Evolutionary conservation across 345 rosid species (phyloP).

Genomic region (Salix koriyanagi): DNA sequence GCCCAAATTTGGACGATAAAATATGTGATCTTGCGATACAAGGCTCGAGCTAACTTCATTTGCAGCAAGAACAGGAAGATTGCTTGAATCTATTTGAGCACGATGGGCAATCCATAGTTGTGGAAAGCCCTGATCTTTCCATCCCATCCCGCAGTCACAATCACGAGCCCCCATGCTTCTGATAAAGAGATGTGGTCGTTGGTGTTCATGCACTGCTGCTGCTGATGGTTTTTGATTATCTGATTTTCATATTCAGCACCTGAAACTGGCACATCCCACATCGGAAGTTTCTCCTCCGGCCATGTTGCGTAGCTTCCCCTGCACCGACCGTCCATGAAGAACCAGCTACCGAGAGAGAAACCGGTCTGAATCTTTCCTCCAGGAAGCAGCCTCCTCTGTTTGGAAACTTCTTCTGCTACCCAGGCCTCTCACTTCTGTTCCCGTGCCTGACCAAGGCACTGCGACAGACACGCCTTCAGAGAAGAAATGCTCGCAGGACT

Average conservation of each 20-base stretch:
- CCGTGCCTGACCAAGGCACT: conserved; percentile 53
- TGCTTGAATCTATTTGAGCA: conserved; percentile 15
- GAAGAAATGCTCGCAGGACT: conserved; percentile 66
- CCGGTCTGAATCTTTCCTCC: conserved; percentile 30
- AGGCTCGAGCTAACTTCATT: background rate
- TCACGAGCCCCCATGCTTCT: conserved; percentile 69
- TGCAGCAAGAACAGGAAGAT: background rate
- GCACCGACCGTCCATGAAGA: conserved; percentile 47
- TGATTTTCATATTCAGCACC: conserved; percentile 7
- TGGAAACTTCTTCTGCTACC: conserved; percentile 8
- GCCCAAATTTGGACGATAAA: background rate
- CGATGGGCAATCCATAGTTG: conserved; percentile 64
- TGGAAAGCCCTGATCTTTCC: conserved; percentile 71
- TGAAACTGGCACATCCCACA: conserved; percentile 23
- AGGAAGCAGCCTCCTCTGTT: conserved; percentile 14
- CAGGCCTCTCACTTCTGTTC: conserved; percentile 10
- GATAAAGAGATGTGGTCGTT: conserved; percentile 9
- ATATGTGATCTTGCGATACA: too few species aligned
- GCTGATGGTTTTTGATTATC: background rate
- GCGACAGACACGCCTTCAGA: conserved; percentile 62
- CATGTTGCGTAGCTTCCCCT: conserved; percentile 63
- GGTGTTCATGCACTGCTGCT: conserved; percentile 1
- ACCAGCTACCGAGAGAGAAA: conserved; percentile 55
- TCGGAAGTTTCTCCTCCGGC: conserved; percentile 85
- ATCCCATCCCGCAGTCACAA: conserved; percentile 72